Evolutionary conservation across 768 basidiomycete species (phyloP), one percentile per base, ranked within the genome.

Genomic region (Coprinopsis marcescibilis): DNA sequence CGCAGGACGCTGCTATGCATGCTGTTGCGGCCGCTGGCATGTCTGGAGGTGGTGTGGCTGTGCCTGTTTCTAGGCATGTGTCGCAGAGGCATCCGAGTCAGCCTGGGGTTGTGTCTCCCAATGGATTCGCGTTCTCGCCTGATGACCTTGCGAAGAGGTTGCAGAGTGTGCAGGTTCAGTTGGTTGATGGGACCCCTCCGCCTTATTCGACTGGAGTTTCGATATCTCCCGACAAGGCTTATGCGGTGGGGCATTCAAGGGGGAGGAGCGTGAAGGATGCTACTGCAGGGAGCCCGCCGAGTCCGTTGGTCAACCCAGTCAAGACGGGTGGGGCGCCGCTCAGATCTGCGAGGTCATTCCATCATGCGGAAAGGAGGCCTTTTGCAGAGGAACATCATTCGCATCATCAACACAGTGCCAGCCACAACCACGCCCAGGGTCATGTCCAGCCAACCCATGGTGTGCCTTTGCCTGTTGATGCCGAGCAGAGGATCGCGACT

Each of bases 111-210:
- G 66, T 62, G 24, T 33, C 49, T 19, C 30, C 48, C 5, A 20
- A 37, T 24, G 13, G 43, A 35, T 35, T 36, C n/a, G 21, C 66
- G 1, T 77, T 84, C 49, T 69, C 77, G 2, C 63, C 72, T 6
- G 80, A 83, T 30, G 83, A 84, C 49, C 64, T 87, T 50, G 70
- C 77, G 13, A 69, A 65, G 57, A 80, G 77, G 60, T 63, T 88
- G 46, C 65, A 77, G 50, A 75, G 61, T 49, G 68, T 83, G 39
- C 73, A 81, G 41, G 50, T 65, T n/a, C n/a, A n/a, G n/a, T n/a
- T n/a, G n/a, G n/a, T n/a, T n/a, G n/a, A n/a, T 34, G 27, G 41
- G 12, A n/a, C 20, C 42, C 43, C 41, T 49, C 27, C 36, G 19
- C 11, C 1, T 29, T 26, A 37, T 11, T 37, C 33, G 37, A 49